phyloP scores from a whole-genome alignment of 768 basidiomycete genomes.

The Boletellus ananas region DNA sequence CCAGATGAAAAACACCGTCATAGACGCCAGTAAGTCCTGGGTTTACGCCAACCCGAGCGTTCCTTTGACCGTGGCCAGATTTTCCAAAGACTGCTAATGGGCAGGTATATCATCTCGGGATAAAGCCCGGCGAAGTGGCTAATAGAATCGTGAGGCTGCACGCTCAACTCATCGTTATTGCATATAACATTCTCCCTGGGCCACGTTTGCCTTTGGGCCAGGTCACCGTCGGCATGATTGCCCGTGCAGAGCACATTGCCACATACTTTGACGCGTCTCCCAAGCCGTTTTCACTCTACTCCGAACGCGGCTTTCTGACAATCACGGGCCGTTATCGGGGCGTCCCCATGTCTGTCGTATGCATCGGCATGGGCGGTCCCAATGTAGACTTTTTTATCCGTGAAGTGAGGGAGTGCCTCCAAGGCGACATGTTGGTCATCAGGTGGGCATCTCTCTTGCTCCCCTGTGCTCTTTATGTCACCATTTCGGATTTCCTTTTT shows the following conservation, averaged over 20 bases:
- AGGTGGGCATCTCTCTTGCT: constrained; percentile 33
- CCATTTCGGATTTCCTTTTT: not conserved
- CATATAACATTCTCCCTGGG: not conserved
- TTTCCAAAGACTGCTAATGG: constrained; percentile 71
- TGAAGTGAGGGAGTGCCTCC: constrained; percentile 70
- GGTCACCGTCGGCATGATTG: constrained; percentile 74
- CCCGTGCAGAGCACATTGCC: constrained; percentile 61
- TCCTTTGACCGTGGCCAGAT: constrained; percentile 40
- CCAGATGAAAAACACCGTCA: constrained; percentile 57
- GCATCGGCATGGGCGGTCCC: constrained; percentile 80
- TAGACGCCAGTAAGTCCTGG: constrained; percentile 60
- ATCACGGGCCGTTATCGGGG: constrained; percentile 65
- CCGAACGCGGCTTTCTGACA: constrained; percentile 74
- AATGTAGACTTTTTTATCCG: constrained; percentile 87
- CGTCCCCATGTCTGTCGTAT: constrained; percentile 65
- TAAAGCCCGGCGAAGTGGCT: constrained; percentile 73
- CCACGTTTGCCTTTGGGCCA: constrained; percentile 24
- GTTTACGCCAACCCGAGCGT: not conserved
- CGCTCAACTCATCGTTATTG: not conserved
- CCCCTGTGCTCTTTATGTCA: not conserved
- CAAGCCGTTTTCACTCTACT: constrained; percentile 56
- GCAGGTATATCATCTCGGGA: constrained; percentile 76
- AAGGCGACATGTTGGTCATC: constrained; percentile 55
- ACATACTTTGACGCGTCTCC: constrained; percentile 56
- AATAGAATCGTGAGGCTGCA: constrained; percentile 61